Base-by-base conservation (phyloP, 208 protist genomes). In the Acanthamoeba healyi region DNA sequence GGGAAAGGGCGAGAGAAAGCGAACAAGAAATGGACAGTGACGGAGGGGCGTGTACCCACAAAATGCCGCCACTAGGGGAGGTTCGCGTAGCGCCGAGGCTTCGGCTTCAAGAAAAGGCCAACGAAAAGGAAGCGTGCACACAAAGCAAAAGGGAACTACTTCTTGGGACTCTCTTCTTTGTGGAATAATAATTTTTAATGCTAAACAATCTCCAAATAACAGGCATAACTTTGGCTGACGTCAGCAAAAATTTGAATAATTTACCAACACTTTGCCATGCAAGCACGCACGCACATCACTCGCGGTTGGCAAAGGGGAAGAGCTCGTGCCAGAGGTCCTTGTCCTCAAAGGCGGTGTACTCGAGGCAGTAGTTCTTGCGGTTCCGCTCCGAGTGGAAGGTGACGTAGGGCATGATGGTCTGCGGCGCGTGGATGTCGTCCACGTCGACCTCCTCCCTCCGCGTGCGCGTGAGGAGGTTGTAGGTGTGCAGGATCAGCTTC, bases 361-460 rank as follows among this genome's bases (percentile, higher is more conserved):
- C 74, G 44, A 84, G 46, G 74, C 74, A 84, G 74, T 84, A 84
- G 44, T 84, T 84, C 74, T 84, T 84, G 44, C 29, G 17, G 74
- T 84, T 84, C 14, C 74, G 38, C 32, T 84, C 74, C 38, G 74
- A 84, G 74, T 58, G 58, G 74, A 84, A 84, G n/a, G 74, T 84
- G 74, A 84, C 32, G 42, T 84, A 84, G 46, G 74, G 74, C 74
- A 84, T 84, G 74, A 84, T 84, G 74, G 74, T 84, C 44, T 49
- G 38, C 74, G 74, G 74, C 0, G 74, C n/a, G 10, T 84, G 19
- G 74, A 84, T 84, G 44, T 84, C 74, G 44, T 84, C 74, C n/a
- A 84, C 44, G 19, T 84, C 74, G 6, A 84, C 74, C 44, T 84
- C 74, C 74, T 84, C 74, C 38, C 7, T 17, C 9, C 74, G 74